Evolutionary conservation across 139 green algal species (phyloP), one percentile per base, ranked within the genome.

Genomic region (Cymbomonas tetramitiformis): DNA sequence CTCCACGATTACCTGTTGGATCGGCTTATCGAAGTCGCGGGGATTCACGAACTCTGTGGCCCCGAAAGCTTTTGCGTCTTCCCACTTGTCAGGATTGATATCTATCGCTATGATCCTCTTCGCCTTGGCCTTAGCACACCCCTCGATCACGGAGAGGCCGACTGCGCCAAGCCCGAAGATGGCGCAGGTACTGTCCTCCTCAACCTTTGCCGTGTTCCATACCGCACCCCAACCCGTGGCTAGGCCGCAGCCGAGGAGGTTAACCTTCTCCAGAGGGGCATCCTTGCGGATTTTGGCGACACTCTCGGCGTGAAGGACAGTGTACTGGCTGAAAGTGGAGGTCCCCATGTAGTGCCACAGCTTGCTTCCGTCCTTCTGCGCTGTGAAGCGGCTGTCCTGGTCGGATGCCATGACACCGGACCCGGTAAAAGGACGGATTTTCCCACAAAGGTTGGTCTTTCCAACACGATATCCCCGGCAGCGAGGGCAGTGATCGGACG

Each of bases 291-390:
- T 68, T 38, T 75, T 75, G 3, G 68, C 68, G 6, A 64, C 56
- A 4, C 67, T 77, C 2, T 73, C 60, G 0, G 94, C 88, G 54
- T 96, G 87, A 19, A 96, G 72, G 24, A 98, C 91, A 0, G 91
- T 94, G 77, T 96, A 98, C 76, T 98, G 78, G 5, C 71, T 74
- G 60, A 98, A 98, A 10, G 90, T 98, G 49, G 70, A 86, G 39
- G 88, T 97, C 50, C 90, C 90, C 90, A 98, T 98, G 55, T 96
- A 98, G 73, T 98, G 90, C 65, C 78, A 98, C 44, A 98, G 79
- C 32, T 79, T 77, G 74, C 86, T 64, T 5, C 83, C 80, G 62
- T 93, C 81, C 36, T 83, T 58, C 36, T 43, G 12, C 12, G 12
- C 12, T 4, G 75, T 80, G 79, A 98, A 94, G 25, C 90, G 79